Percentiles rank a stretch among this genome's conserved stretches.
These are phyloP conservation scores for Thelonectria discophora DNA, from an alignment of 2,329 filamentous ascomycete species.

Conservation along the genomic window DNA sequence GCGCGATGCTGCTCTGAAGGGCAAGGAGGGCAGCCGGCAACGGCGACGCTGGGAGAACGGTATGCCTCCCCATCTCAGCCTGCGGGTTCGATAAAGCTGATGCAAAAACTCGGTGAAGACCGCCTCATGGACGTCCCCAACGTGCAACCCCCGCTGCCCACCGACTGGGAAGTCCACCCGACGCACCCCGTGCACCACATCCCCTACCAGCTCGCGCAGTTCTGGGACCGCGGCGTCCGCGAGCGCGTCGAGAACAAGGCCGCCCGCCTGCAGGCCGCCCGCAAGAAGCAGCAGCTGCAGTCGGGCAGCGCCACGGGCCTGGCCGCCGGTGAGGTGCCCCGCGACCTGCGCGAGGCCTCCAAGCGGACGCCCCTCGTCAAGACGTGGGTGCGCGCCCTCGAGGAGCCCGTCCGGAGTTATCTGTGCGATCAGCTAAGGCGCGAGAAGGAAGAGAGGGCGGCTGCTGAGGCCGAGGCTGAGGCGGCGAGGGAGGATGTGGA, in stretches of 20 bases:
- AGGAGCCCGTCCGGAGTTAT: conserved; percentile 83
- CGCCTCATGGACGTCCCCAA: conserved; percentile 87
- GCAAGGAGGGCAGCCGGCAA: conserved; percentile 88
- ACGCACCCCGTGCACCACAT: conserved; percentile 81
- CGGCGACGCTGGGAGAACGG: conserved; percentile 95
- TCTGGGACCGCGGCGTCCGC: conserved; percentile 74
- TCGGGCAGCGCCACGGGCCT: conserved; percentile 53
- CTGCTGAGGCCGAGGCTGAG: not conserved
- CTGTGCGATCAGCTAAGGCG: conserved; percentile 60
- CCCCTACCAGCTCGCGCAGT: conserved; percentile 87
- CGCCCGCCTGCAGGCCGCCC: conserved; percentile 51
- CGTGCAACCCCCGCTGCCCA: conserved; percentile 80
- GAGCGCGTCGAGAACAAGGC: conserved; percentile 60
- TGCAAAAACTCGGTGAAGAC: conserved; percentile 60
- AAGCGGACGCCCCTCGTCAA: conserved; percentile 84
- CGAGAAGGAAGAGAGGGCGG: conserved; percentile 9
- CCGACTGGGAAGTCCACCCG: conserved; percentile 84
- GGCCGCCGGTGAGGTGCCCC: conserved; percentile 71
- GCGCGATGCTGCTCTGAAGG: conserved; percentile 82
- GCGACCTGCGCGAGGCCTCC: conserved; percentile 80
- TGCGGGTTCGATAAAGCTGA: conserved; percentile 26
- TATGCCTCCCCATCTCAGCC: conserved; percentile 50
- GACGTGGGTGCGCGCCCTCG: conserved; percentile 81
- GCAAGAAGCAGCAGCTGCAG: conserved; percentile 57
- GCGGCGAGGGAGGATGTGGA: conserved; percentile 35